Percentiles rank a stretch among this genome's conserved stretches.
phyloP scores from a whole-genome alignment of 371 early-diverging fungal genomes.

The Phascolomyces articulosus region DNA sequence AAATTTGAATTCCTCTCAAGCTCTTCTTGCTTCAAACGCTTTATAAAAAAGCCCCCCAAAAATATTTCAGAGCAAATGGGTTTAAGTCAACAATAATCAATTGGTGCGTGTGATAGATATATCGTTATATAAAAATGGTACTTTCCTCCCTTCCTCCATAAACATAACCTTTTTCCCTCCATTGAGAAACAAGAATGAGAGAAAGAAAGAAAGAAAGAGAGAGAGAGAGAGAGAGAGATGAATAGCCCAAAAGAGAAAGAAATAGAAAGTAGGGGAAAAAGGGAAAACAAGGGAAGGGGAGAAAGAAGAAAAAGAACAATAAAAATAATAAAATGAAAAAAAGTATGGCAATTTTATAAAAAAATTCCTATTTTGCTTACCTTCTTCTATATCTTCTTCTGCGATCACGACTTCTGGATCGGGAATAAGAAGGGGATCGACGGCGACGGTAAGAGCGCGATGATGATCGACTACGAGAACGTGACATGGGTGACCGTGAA shows the following conservation, averaged over 20 bases:
- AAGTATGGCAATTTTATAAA: too few relatives aligned
- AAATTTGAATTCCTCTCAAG: not conserved
- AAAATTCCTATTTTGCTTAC: conserved; percentile 5
- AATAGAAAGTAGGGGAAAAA: conserved; percentile 2
- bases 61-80: conserved; percentile 5
- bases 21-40: conserved; percentile 3
- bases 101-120: too few relatives aligned
- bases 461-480: conserved; percentile 35
- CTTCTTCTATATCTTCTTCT: conserved; percentile 18
- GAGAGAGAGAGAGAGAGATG: conserved; percentile 3
- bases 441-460: conserved; percentile 39
- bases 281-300: not conserved
- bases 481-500: conserved; percentile 18
- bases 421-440: conserved; percentile 36
- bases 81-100: conserved; percentile 4
- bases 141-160: too few relatives aligned
- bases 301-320: not conserved
- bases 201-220: not conserved
- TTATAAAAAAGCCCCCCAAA: not conserved
- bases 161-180: too few relatives aligned
- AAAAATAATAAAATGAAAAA: not conserved
- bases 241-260: not conserved
- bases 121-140: too few relatives aligned
- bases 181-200: not conserved
- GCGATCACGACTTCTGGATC: conserved; percentile 31